Conservation (phyloP, 106 monocot genomes). For the Alisma plantagoaquatica region DNA sequence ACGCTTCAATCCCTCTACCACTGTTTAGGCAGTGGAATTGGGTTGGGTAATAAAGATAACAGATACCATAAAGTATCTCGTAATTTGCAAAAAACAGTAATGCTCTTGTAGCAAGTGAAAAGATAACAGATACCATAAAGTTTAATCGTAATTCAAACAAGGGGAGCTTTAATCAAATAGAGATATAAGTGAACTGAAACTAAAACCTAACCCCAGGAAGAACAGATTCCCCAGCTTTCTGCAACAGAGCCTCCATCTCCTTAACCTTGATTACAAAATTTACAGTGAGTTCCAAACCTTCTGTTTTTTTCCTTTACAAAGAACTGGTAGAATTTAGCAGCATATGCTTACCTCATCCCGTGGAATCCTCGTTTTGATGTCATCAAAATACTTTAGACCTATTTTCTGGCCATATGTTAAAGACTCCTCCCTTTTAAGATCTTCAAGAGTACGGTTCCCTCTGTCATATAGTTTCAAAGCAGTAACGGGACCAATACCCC, state of each 20-base stretch:
- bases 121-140: no score
- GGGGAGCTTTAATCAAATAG: no score
- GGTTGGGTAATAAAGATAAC: no score
- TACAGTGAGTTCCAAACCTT: not conserved
- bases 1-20: no score
- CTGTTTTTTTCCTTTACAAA: no score
- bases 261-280: constrained; percentile 36
- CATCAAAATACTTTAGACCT: constrained; percentile 72
- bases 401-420: constrained; percentile 62
- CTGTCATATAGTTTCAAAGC: constrained; percentile 95
- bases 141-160: no score
- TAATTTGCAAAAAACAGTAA: no score
- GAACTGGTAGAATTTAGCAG: no score
- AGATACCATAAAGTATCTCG: no score
- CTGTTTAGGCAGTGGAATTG: no score
- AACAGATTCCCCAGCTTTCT: constrained; percentile 51
- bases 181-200: no score
- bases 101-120: no score
- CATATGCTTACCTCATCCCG: constrained; percentile 72
- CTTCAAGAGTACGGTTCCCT: constrained; percentile 68
- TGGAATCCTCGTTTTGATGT: constrained; percentile 84
- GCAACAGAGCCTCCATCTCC: constrained; percentile 84
- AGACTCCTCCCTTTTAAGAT: constrained; percentile 68
- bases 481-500: constrained; percentile 98
- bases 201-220: constrained; percentile 80